Conservation (phyloP, 257 asterid species). For the Verbascum thapsus region DNA sequence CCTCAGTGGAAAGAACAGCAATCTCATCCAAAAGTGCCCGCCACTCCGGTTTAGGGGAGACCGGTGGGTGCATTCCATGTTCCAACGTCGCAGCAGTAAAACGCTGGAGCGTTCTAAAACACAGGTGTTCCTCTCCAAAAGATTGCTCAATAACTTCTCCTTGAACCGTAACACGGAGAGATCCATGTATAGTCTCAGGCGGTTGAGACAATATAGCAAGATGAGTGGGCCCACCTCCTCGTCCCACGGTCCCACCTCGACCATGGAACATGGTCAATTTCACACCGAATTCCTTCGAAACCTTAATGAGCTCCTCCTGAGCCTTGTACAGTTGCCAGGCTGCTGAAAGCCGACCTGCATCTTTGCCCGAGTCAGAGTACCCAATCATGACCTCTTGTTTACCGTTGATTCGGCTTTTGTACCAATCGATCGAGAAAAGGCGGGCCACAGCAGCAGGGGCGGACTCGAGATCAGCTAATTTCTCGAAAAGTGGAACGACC, state of each 20-base stretch:
- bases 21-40: conserved; percentile 62
- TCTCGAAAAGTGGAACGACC: conserved; percentile 71
- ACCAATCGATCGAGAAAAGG: conserved; percentile 69
- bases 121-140: conserved; percentile 65
- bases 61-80: conserved; percentile 69
- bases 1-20: conserved; percentile 54
- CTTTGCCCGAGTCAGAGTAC: conserved; percentile 76
- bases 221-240: conserved; percentile 80
- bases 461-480: conserved; percentile 55
- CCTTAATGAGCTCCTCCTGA: conserved; percentile 69
- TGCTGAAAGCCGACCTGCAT: conserved; percentile 67
- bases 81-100: conserved; percentile 72
- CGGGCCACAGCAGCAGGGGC: conserved; percentile 70
- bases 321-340: conserved; percentile 73
- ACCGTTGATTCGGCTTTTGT: conserved; percentile 50
- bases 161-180: conserved; percentile 70
- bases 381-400: conserved; percentile 80
- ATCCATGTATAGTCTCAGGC: conserved; percentile 61
- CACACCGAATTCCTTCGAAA: conserved; percentile 56
- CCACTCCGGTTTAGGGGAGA: conserved; percentile 68
- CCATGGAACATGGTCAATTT: conserved; percentile 74
- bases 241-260: conserved; percentile 70
- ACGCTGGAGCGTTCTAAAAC: conserved; percentile 67
- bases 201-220: conserved; percentile 75
- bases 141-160: conserved; percentile 76